Base-by-base conservation (phyloP, 1,139 yeast genomes). In the Kurtzmaniella quercitrusa region DNA sequence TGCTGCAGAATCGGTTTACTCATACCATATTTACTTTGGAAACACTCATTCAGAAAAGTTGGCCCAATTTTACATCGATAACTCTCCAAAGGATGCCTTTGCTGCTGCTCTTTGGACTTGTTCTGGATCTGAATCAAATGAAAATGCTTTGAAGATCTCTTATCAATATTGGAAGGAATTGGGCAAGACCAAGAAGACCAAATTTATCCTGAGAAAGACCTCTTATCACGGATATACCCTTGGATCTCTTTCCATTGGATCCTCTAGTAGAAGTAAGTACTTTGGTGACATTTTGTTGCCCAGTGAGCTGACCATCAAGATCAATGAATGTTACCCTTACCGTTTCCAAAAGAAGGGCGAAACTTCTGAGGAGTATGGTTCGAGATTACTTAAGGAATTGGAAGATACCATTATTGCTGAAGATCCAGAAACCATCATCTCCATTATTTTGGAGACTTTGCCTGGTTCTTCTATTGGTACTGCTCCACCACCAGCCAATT, bases 51-150 rank as follows among this genome's bases (percentile, higher is more conserved):
- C 79, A 15, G 81, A 78, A 56, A 68, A 66, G n/a, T 66, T 80
- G 48, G 76, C 81, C 18, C 61, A 74, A 50, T 78, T 76, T 48
- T 66, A 77, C 56, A 70, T 79, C 55, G 76, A 74, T 12, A 65
- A 70, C 50, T 75, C 80, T 14, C 79, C 82, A n/a, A 59, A 65
- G 19, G 80, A 77, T 23, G 77, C 76, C 3, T 80, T 80, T 57
- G 69, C 70, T 33, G 65, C 79, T 40, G 82, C 82, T 10, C 56
- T 76, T 43, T 79, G 77, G 70, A 75, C 81, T 31, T 72, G 79
- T 48, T 79, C 84, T 4, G 85, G 85, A 33, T 78, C 84, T 19
- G 85, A 80, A 58, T 68, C 82, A 34, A 79, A 76, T 54, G 85
- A 80, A 56, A 77, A 77, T 55, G 81, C 82, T 3, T 55, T 80